Evolutionary conservation across 2,329 filamentous ascomycete species (phyloP), one percentile per base, ranked within the genome.

Genomic region (Arthroderma uncinatum): DNA sequence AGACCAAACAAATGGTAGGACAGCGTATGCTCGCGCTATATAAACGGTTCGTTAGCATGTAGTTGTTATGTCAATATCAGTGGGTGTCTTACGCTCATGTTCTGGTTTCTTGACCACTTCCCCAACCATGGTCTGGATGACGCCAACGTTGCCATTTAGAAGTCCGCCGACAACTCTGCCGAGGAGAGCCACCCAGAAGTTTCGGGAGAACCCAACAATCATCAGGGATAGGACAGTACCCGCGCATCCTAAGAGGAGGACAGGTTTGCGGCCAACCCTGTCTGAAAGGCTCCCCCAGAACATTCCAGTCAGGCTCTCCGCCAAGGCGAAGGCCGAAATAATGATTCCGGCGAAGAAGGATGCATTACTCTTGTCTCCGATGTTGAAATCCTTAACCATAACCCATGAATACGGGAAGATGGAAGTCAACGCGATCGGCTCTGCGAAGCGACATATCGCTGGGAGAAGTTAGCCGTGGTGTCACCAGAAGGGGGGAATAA

Each of bases 331-430:
- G 65, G 89, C 85, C 10, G 89, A 92, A 64, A 95, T 90, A 70
- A 95, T 82, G 62, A 93, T 77, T 54, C 91, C 91, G 30, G 91
- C 87, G 72, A 94, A 95, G 74, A 88, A 92, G 37, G 84, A 94
- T 60, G 88, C 87, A 82, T 91, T 82, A 73, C 81, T 76, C 63
- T 83, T 81, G 64, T 82, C 79, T 61, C 85, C 87, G 64, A 91
- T 79, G 40, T 87, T 67, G 71, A 89, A 89, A 64, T 83, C 79
- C 71, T 87, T 87, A 63, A 92, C 84, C 64, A 92, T 83, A 59
- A 86, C 81, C 86, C 87, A 94, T 59, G 88, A 88, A 71, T 95
- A 96, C 19, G 91, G 91, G 66, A 92, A 94, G 71, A 95, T 93
- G 67, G 88, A 93, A 1, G 90, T 95, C 62, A 96, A 81, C 54